phyloP scores from a whole-genome alignment of 2,329 filamentous ascomycete genomes.

The Penicillium sp. region DNA sequence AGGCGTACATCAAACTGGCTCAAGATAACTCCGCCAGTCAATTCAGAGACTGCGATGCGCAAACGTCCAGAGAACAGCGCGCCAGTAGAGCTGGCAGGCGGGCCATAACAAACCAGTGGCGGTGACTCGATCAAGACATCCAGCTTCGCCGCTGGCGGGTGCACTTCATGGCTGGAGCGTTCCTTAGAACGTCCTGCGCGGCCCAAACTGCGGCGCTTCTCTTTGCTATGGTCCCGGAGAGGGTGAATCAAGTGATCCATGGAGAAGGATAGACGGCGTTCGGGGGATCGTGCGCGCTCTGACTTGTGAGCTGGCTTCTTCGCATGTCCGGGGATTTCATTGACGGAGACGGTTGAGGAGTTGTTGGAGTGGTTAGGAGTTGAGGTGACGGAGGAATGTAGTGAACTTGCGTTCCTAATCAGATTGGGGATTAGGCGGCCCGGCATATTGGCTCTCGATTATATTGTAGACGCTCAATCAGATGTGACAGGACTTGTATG shows the following conservation, averaged over 20 bases:
- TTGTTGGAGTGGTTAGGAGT: slow-evolving; percentile 31
- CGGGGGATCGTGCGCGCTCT: slow-evolving; percentile 35
- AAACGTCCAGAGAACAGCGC: slow-evolving; percentile 83
- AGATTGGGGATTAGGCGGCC: slow-evolving; percentile 41
- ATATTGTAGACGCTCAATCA: not conserved
- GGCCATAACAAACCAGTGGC: slow-evolving; percentile 79
- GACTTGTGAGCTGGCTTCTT: slow-evolving; percentile 27
- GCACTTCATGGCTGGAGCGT: slow-evolving; percentile 26
- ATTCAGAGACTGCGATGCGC: slow-evolving; percentile 67
- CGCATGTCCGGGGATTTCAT: slow-evolving; percentile 29
- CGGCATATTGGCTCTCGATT: slow-evolving; percentile 30
- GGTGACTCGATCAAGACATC: slow-evolving; percentile 75
- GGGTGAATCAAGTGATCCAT: slow-evolving; percentile 46
- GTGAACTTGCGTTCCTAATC: slow-evolving; percentile 33
- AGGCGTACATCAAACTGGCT: slow-evolving; percentile 72
- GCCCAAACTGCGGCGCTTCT: slow-evolving; percentile 40
- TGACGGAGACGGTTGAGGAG: slow-evolving; percentile 38
- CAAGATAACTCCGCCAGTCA: slow-evolving; percentile 59
- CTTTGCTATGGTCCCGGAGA: slow-evolving; percentile 39
- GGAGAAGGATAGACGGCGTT: slow-evolving; percentile 41
- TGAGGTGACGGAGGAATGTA: slow-evolving; percentile 28
- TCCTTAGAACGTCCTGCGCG: slow-evolving; percentile 38
- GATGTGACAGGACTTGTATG: not conserved
- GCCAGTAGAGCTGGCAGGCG: slow-evolving; percentile 70
- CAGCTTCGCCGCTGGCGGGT: slow-evolving; percentile 49